phyloP scores from a whole-genome alignment of 2,329 filamentous ascomycete species.

The Trichoderma sp. region DNA sequence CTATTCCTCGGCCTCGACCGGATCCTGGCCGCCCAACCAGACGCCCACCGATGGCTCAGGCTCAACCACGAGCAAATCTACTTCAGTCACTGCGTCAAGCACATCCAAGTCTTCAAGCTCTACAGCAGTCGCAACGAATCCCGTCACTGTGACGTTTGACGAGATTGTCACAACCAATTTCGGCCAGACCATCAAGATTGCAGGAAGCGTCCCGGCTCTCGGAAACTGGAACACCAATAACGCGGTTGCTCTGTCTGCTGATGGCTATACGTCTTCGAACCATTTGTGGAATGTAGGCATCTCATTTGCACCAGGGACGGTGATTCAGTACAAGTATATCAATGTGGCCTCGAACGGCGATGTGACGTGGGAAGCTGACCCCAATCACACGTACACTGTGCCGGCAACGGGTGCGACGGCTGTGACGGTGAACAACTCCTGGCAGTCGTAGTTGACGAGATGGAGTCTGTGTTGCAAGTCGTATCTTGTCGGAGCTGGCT shows the following conservation, averaged over 20 bases:
- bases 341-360: constrained; percentile 56
- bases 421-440: background rate
- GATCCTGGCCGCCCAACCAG: constrained; percentile 52
- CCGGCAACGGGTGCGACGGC: constrained; percentile 24
- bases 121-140: constrained; percentile 42
- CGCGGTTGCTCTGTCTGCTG: background rate
- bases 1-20: constrained; percentile 52
- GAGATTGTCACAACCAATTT: constrained; percentile 57
- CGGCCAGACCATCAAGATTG: constrained; percentile 67
- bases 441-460: background rate
- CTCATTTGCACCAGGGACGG: constrained; percentile 49
- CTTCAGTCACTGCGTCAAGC: background rate
- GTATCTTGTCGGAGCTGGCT: background rate
- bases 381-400: constrained; percentile 46
- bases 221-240: background rate
- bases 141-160: constrained; percentile 64
- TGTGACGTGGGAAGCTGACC: constrained; percentile 66
- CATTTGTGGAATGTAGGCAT: background rate
- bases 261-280: background rate
- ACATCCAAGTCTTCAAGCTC: constrained; percentile 25
- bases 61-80: constrained; percentile 29
- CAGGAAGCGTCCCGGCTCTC: constrained; percentile 53
- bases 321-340: constrained; percentile 70
- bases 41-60: constrained; percentile 42
- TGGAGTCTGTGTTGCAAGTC: background rate